Evolutionary conservation across 2,329 filamentous ascomycete species (phyloP).

Genomic region (Claviceps sp.): DNA sequence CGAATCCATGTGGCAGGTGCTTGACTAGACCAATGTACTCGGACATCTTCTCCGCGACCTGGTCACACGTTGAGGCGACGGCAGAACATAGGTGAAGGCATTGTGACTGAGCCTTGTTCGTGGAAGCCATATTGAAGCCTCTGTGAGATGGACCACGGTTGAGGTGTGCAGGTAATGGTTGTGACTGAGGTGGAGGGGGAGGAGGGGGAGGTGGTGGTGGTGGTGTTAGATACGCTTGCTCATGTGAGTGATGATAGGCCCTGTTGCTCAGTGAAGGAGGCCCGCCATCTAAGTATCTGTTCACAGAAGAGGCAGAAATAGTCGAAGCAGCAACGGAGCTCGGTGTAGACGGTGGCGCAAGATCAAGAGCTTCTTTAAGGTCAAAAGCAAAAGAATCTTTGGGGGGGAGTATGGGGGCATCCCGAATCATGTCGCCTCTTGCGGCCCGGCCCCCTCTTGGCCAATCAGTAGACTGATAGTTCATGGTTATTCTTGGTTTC

Average conservation of each 20-base stretch:
- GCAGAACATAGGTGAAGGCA: constrained; percentile 36
- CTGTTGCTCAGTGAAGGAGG: not conserved
- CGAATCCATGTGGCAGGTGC: constrained; percentile 40
- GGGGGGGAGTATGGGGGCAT: not conserved
- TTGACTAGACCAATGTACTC: constrained; percentile 48
- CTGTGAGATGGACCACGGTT: not conserved
- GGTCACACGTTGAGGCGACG: constrained; percentile 46
- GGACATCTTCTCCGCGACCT: constrained; percentile 50
- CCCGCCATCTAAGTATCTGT: constrained; percentile 2
- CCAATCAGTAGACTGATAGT: constrained; percentile 3
- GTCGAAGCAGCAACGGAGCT: constrained; percentile 4
- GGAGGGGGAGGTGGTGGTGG: not conserved
- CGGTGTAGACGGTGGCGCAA: constrained; percentile 2
- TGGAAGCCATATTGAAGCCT: constrained; percentile 6
- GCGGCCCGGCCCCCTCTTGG: not conserved
- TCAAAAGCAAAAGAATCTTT: constrained; percentile 5
- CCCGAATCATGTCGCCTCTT: not conserved
- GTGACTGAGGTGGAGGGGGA: not conserved
- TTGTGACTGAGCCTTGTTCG: constrained; percentile 17
- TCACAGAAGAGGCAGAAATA: constrained; percentile 1
- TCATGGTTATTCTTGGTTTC: constrained; percentile 2
- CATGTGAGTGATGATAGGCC: not conserved
- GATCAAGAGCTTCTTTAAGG: constrained; percentile 7
- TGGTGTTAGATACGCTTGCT: not conserved
- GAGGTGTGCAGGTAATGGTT: not conserved